These are phyloP conservation scores for Fragosphaeria purpurea DNA, from an alignment of 2,329 filamentous ascomycete genomes.

Conservation along the genomic window DNA sequence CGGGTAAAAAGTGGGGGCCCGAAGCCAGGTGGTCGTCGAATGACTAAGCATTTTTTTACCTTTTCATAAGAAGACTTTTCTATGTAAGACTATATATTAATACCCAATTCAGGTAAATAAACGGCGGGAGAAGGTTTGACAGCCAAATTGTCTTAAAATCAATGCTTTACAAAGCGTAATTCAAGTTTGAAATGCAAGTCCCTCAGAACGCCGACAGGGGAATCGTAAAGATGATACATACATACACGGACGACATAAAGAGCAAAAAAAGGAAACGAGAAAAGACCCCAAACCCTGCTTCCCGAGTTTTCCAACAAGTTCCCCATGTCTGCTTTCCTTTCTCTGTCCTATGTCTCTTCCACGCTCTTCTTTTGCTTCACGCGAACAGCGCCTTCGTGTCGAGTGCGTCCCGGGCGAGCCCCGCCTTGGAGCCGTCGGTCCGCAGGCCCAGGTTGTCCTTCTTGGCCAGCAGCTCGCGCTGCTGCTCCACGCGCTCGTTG, in stretches of 20 bases:
- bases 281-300: not conserved
- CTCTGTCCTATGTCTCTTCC: not conserved
- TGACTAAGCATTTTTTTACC: no score
- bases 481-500: slow-evolving; percentile 64
- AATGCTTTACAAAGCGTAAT: no score
- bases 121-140: no score
- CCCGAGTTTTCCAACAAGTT: no score
- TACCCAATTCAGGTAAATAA: no score
- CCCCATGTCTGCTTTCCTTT: not conserved
- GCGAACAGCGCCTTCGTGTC: slow-evolving; percentile 70
- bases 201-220: slow-evolving; percentile 3
- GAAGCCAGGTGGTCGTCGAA: no score
- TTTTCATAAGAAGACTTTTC: no score
- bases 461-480: slow-evolving; percentile 62
- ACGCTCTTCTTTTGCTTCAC: slow-evolving; percentile 28
- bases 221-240: not conserved
- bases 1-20: no score
- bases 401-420: slow-evolving; percentile 56
- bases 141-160: no score
- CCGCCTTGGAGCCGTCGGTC: slow-evolving; percentile 48
- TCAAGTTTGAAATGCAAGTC: no score
- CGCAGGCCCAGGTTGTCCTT: slow-evolving; percentile 67
- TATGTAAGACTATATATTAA: no score
- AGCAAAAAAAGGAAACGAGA: not conserved
- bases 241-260: not conserved